Evolutionary conservation across 305 asterid species (phyloP).

Genomic region (Solanum hybrid): DNA sequence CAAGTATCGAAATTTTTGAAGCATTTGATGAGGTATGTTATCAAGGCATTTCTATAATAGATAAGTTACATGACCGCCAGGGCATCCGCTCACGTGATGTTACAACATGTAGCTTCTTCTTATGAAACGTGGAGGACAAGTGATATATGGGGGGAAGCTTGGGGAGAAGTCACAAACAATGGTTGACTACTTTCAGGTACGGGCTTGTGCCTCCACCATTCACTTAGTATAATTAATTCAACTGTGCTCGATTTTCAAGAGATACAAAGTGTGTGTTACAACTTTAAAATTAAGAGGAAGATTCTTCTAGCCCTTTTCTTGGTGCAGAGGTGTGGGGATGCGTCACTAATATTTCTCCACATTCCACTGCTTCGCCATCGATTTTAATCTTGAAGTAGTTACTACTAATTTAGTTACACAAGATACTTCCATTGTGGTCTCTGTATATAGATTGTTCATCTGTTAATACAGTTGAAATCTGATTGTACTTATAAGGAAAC

Average conservation of each 20-base stretch:
- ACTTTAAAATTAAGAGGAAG: neutral
- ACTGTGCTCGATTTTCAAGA: neutral
- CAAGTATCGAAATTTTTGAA: constrained; percentile 87
- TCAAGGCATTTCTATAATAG: neutral
- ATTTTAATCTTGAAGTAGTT: neutral
- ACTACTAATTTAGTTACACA: neutral
- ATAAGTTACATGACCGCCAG: neutral
- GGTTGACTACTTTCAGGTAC: constrained; percentile 77
- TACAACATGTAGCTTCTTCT: constrained; percentile 58
- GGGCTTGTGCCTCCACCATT: constrained; percentile 1
- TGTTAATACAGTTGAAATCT: neutral
- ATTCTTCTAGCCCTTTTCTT: neutral
- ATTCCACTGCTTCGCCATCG: neutral
- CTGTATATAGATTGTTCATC: neutral
- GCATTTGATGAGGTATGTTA: constrained; percentile 78
- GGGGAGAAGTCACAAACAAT: constrained; percentile 66
- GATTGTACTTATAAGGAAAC: neutral
- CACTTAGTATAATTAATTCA: neutral
- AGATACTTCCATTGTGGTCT: neutral
- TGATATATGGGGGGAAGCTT: constrained; percentile 86
- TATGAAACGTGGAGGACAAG: constrained; percentile 87
- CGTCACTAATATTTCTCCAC: neutral
- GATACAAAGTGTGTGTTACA: neutral
- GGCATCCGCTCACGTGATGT: neutral
- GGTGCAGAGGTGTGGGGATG: neutral